phyloP scores from a whole-genome alignment of 2,329 filamentous ascomycete species.

The Colletotrichum nymphaeae region DNA sequence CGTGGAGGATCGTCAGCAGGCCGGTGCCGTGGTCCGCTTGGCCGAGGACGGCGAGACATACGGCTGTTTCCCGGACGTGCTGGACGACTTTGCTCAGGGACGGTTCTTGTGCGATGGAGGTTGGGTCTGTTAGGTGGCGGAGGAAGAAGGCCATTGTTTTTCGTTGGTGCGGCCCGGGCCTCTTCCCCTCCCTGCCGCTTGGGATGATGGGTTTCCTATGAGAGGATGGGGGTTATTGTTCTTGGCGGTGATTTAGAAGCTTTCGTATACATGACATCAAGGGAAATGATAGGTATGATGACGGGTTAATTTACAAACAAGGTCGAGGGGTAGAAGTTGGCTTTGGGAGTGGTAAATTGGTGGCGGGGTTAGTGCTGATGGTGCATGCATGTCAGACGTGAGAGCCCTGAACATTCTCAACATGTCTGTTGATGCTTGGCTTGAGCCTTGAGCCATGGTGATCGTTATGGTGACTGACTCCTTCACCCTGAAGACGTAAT shows the following conservation, averaged over 20 bases:
- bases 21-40: neutral
- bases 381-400: neutral
- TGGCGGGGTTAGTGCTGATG: neutral
- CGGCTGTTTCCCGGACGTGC: slow-evolving; percentile 1
- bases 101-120: neutral
- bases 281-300: neutral
- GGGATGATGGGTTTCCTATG: too few species aligned
- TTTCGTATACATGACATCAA: neutral
- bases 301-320: neutral
- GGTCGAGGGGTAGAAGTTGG: neutral
- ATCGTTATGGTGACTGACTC: neutral
- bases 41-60: neutral
- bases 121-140: slow-evolving; percentile 5
- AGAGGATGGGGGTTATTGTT: neutral
- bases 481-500: neutral
- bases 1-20: neutral
- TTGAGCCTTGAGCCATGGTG: too few species aligned
- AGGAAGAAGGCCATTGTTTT: slow-evolving; percentile 11
- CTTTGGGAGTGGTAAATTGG: too few species aligned
- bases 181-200: too few species aligned
- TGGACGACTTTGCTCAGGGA: neutral
- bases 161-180: too few species aligned
- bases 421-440: too few species aligned
- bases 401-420: too few species aligned
- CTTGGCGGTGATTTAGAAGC: neutral